Base-by-base conservation (phyloP, 2,329 filamentous ascomycete species). In the Colletotrichum falcatum region DNA sequence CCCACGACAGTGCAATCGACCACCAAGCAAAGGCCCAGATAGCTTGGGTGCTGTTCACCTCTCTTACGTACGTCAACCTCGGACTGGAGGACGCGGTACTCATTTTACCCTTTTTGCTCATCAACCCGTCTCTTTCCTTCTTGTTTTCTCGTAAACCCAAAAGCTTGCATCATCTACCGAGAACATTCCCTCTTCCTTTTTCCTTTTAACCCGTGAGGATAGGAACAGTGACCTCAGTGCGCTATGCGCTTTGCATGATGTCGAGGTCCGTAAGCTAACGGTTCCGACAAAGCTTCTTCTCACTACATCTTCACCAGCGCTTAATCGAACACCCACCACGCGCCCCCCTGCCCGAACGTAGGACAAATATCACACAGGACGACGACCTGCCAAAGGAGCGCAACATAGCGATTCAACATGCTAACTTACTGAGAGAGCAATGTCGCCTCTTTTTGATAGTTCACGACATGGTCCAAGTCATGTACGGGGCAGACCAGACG, bases 391-490 rank as follows among this genome's bases (percentile, higher is more conserved):
- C 49, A 12, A 54, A 35, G 5, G 20, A 63, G 18, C 9, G 11
- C 2, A 46, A 35, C n/a, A 49, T 20, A 20, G 35, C 26, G 18
- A 9, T 42, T 2, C 23, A 33, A 28, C 5, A 30, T n/a, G 18
- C 23, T 4, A 37, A 16, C 18, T 20, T 63, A 5, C 18, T 63
- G 18, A 54, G 42, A 12, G 61, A 54, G 28, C 16, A 44, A 20
- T 82, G 79, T 71, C 73, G 74, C 3, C 80, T 83, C 61, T 82
- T 80, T 80, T 55, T 67, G 28, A 81, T 83, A 33, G 70, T 81
- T 35, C 77, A 81, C 30, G 76, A 77, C 14, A 77, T 78, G 65
- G 74, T 74, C 51, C 79, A 81, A 35, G 11, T 48, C 69, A 76
- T 9, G 68, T 74, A 8, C 61, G 70, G 26, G 66, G 58, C 42